Evolutionary conservation across 176 grass and related monocot genomes (phyloP), one percentile per base, ranked within the genome.

Genomic region (Ananas comosus): DNA sequence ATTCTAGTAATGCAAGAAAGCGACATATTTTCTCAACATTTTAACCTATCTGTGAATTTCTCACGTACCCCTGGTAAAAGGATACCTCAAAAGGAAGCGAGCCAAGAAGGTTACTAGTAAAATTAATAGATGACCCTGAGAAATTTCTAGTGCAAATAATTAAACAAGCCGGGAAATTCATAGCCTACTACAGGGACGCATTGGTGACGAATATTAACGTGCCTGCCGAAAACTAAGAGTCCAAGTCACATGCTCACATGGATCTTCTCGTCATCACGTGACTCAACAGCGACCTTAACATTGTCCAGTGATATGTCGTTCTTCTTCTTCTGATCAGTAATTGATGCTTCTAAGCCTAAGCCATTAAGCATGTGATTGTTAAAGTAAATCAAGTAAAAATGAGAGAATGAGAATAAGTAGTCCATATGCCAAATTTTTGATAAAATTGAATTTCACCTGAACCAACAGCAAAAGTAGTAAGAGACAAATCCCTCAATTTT

Each of bases 281-380:
- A 88, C 13, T 83, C 74, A 10, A 85, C 19, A 0, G 81, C 71
- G 27, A 73, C 81, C 70, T 80, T 83, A 57, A 78, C 78, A 29
- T 83, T 76, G 51, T 85, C 80, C 74, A 85, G 11, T 13, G 71
- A 72, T 13, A 88, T 42, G 8, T 79, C 80, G 3, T 79, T 83
- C 77, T 81, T 88, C 13, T 65, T 81, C 13, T 70, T 78, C 2
- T 33, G 63, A 50, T 80, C 52, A 3, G 82, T 49, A 71, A 85
- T 69, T 1, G 89, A 85, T 54, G 89, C 73, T 23, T 61, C 54
- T 72, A 78, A 65, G 48, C 85, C 85, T 92, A 78, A 73, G 74
- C 53, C 9, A 65, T 66, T 56, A 75, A 79, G 3, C 50, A 14
- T 1, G 72, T 70, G 77, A 52, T 67, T 3, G 21, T 10, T 21